Percentiles rank a stretch among this genome's conserved stretches.
These are phyloP conservation scores for Cinnamomum chago DNA, from an alignment of 164 flowering plant species.

Conservation along the genomic window DNA sequence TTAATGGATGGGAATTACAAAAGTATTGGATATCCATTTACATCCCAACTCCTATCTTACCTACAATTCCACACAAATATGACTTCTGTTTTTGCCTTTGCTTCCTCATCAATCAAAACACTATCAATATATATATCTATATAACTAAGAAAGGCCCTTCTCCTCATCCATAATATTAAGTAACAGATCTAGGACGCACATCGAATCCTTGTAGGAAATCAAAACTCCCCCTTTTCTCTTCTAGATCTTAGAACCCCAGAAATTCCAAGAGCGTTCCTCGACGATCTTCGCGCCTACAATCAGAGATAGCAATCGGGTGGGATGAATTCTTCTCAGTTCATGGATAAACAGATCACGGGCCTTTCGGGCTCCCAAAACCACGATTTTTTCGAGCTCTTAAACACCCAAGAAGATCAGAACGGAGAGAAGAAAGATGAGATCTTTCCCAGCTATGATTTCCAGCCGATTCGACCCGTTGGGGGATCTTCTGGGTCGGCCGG, in stretches of 20 bases:
- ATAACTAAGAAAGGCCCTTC: too few relatives aligned
- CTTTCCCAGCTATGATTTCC: conserved; percentile 78
- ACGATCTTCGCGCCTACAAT: background rate
- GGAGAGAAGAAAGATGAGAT: conserved; percentile 56
- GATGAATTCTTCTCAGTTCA: conserved; percentile 69
- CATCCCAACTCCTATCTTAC: too few relatives aligned
- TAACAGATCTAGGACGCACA: too few relatives aligned
- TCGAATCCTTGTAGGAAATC: background rate
- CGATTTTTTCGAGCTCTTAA: conserved; percentile 60
- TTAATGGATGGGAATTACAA: too few relatives aligned
- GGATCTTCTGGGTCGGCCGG: conserved; percentile 16
- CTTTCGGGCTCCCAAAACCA: conserved; percentile 41
- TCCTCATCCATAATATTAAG: too few relatives aligned
- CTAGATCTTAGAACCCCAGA: background rate
- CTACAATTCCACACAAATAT: too few relatives aligned
- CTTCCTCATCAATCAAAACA: too few relatives aligned
- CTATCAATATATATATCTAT: too few relatives aligned
- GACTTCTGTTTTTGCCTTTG: too few relatives aligned
- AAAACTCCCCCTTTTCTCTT: background rate
- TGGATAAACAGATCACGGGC: conserved; percentile 98
- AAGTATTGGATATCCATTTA: too few relatives aligned
- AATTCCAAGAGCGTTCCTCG: too few relatives aligned
- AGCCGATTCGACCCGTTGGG: conserved; percentile 53
- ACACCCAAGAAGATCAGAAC: conserved; percentile 25
- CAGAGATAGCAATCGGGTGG: background rate